Base-by-base conservation (phyloP, 2,329 filamentous ascomycete genomes). In the Colletotrichum salicis region DNA sequence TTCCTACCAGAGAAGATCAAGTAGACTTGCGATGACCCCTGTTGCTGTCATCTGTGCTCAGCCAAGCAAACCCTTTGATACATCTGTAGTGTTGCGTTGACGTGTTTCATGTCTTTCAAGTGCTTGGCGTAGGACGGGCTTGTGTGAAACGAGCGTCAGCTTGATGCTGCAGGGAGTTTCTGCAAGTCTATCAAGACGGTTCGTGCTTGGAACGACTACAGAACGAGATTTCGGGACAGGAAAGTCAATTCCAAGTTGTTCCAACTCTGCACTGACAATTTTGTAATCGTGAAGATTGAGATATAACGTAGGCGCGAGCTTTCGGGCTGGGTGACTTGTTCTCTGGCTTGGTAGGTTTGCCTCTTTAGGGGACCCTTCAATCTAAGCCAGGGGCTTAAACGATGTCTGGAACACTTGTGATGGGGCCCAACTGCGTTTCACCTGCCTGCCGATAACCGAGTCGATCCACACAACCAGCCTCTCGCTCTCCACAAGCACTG, bases 21-120 rank as follows among this genome's bases (percentile, higher is more conserved):
- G 1, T n/a, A 22, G 57, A 45, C 68, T 10, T 27, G 19, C 56
- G 33, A 51, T 51, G 10, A 45, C 19, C 64, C 69, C 24, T 64
- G 58, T 12, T 59, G 41, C 31, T 54, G n/a, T 52, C 35, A 51
- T 52, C 37, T 27, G 22, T 55, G 15, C 37, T 7, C 15, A 24
- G 41, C 67, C 56, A 62, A 57, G 27, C 37, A 67, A 41, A 27
- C 24, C n/a, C 59, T 33, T 37, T 71, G 68, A 71, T 45, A 67
- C 68, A 56, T 71, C 68, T 58, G 62, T 64, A 69, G 67, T 66
- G 24, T 13, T 41, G 31, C 57, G 22, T 55, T 69, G 65, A 56
- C 69, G 33, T 55, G 65, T 71, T 71, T 71, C 69, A 71, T 54
- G 29, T 68, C 62, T 68, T 45, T 37, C 19, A 45, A 48, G n/a